Evolutionary conservation across 805 yeast species (phyloP), one percentile per base, ranked within the genome.

Genomic region (Cyberlindnera amylophila): DNA sequence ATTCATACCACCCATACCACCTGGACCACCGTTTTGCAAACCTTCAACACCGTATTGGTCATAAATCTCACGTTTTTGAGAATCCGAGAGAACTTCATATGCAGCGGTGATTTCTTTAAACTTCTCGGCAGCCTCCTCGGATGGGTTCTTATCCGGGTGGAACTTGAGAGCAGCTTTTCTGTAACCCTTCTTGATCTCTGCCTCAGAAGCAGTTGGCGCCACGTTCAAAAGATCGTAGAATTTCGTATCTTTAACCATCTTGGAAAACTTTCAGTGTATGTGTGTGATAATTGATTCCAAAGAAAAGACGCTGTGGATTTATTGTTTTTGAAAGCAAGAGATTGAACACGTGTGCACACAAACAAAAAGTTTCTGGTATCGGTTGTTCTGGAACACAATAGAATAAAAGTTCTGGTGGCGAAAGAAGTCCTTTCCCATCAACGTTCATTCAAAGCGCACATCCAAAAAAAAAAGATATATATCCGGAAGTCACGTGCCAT

Each of bases 11-110:
- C 76, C 82, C 53, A 81, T 82, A 42, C 82, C 85, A 34, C 81
- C 81, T 47, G 79, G 78, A 42, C 87, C 91, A 47, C 79, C 87
- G 51, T 90, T 93, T 44, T 71, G 72, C 55, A 93, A 72, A 43
- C 99, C 99, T 58, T 89, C 97, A 63, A 82, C 84, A 65, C 99
- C 99, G 61, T 78, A 88, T 51, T 77, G 80, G 67, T 93, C 98
- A 62, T 91, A 91, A 4, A 83, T 55, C 29, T 82, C 86, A 71
- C 98, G 86, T 72, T 90, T 93, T 61, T 90, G 85, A 14, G 82
- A 71, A 61, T 90, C 97, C 11, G 87, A 76, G 50, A 91, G 72
- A n/a, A 88, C 72, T 66, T 91, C 98, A 63, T 91, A 79, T 6
- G 97, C 96, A 47, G 79, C 78, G 4, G 91, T 81, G 58, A 88